These are phyloP conservation scores for Acanthamoeba sp. DNA, from an alignment of 208 protist genomes.

Conservation along the genomic window DNA sequence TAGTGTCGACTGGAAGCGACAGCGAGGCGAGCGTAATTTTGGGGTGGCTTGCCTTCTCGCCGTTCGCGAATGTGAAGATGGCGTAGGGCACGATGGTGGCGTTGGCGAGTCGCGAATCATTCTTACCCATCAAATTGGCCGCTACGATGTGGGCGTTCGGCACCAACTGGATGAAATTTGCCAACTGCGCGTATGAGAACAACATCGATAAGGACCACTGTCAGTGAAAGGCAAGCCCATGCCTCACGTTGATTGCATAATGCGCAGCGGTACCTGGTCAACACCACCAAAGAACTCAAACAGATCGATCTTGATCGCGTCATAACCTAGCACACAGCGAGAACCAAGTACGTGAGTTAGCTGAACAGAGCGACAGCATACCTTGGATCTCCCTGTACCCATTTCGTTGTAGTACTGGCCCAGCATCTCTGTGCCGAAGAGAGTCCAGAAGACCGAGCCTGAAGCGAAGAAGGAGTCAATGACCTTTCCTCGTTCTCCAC, in stretches of 20 bases:
- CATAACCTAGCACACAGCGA: background rate
- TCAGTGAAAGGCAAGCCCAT: background rate
- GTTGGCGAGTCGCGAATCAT: slow-evolving; percentile 36
- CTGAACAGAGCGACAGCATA: background rate
- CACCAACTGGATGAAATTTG: slow-evolving; percentile 3
- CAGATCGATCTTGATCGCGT: slow-evolving; percentile 35
- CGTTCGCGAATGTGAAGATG: slow-evolving; percentile 37
- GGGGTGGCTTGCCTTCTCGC: background rate
- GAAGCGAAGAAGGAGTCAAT: background rate
- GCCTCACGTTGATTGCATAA: too few species aligned
- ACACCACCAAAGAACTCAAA: slow-evolving; percentile 54
- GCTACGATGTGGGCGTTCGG: background rate
- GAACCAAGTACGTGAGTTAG: background rate
- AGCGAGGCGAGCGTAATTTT: too few species aligned
- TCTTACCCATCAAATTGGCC: slow-evolving; percentile 34
- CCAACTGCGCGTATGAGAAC: background rate
- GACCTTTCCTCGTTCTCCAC: too few species aligned
- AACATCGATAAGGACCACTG: background rate
- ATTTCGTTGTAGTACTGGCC: background rate
- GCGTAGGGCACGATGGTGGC: slow-evolving; percentile 31
- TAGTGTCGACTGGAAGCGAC: background rate
- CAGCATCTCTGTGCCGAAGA: slow-evolving; percentile 23
- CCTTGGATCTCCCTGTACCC: background rate
- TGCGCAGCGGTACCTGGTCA: background rate
- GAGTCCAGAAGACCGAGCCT: slow-evolving; percentile 24